These are phyloP conservation scores for Allium fistulosum DNA, from an alignment of 106 monocot species.

Conservation along the genomic window DNA sequence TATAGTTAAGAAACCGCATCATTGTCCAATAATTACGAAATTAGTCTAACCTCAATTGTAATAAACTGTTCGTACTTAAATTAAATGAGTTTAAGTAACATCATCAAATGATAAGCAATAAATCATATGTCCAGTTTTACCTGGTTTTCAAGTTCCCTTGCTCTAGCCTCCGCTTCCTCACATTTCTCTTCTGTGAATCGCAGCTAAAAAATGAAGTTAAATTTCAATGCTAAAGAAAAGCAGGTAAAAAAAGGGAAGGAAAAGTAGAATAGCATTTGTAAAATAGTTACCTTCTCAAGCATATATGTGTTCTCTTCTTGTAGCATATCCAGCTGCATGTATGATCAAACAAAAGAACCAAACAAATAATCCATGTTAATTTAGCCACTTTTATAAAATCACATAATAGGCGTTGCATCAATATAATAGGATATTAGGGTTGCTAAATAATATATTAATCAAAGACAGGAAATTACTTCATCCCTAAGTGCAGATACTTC, in stretches of 20 bases:
- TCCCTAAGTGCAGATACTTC: constrained; percentile 69
- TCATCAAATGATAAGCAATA: too few species aligned
- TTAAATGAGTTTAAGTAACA: too few species aligned
- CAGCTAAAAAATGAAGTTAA: constrained; percentile 26
- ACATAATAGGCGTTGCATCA: too few species aligned
- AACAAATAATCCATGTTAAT: background rate
- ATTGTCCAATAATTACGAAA: too few species aligned
- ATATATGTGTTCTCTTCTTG: constrained; percentile 78
- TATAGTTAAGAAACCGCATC: too few species aligned
- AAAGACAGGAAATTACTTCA: constrained; percentile 31
- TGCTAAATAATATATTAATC: background rate
- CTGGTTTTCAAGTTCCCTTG: constrained; percentile 78
- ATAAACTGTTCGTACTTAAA: too few species aligned
- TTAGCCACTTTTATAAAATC: too few species aligned
- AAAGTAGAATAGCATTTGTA: constrained; percentile 4
- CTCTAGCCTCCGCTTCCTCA: constrained; percentile 59
- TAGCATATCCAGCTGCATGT: constrained; percentile 72
- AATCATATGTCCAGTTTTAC: constrained; percentile 6
- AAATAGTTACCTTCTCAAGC: constrained; percentile 44
- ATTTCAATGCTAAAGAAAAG: background rate
- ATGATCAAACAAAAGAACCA: background rate
- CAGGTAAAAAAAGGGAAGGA: background rate
- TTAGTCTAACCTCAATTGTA: too few species aligned
- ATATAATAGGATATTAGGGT: too few species aligned
- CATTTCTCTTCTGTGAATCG: constrained; percentile 46